Evolutionary conservation across 305 asterid genomes (phyloP), one percentile per base, ranked within the genome.

Genomic region (Fraxinus angustifolia): DNA sequence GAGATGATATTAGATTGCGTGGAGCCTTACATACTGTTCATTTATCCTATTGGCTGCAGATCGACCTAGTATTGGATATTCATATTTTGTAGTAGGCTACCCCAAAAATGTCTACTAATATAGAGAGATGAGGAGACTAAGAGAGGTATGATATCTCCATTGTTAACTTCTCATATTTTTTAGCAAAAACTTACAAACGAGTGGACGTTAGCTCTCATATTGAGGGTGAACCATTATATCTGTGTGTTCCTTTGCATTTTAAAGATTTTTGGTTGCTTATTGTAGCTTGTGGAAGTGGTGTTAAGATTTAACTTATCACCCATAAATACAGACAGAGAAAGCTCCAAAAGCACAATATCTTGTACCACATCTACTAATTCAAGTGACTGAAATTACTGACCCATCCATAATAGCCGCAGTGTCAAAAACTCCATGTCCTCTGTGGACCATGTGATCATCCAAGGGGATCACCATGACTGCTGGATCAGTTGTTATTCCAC

Each of bases 391-490:
- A 78, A 31, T 73, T 35, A 83, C 97, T 79, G 75, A 95, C 97
- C 99, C 98, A 38, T 92, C 93, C 82, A 88, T 31, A 33, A 95
- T 91, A 0, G 96, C 92, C 6, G 98, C 97, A 11, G 99, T 95
- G 62, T 95, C 99, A 77, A 95, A 95, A 78, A 95, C 97, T 73
- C 97, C 97, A 77, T 95, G 99, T 34, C 99, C 98, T 90, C 98
- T 87, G 81, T 95, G 99, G 83, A 93, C 97, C 86, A 95, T 91
- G 90, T 95, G 99, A 78, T 95, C 99, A 82, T 95, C 99, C 88
- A 95, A 86, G 3, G 99, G 98, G 84, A 95, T 88, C 80, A 95
- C 89, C 99, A 95, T 95, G 34, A 96, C 95, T 31, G 91, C 86
- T 79, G 93, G 93, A 88, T 95, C 98, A 1, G 92, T 90, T 30